Base-by-base conservation (phyloP, 768 basidiomycete genomes). In the Harrya chromipes region DNA sequence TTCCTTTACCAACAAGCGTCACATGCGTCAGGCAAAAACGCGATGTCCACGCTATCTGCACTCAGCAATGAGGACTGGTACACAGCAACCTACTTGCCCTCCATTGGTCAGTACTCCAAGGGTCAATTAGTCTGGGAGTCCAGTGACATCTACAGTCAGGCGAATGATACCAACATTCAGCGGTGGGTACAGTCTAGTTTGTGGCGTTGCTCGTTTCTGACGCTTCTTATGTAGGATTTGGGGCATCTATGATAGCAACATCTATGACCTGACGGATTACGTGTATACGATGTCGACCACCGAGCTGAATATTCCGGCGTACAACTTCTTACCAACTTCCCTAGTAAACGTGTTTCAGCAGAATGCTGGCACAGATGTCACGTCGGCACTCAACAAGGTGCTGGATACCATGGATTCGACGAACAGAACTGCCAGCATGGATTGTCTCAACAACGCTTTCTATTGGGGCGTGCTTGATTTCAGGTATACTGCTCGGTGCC, bases 221-320 rank as follows among this genome's bases (percentile, higher is more conserved):
- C 43, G 7, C 24, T 50, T 52, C 9, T 52, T 20, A 36, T 27
- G 13, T 45, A 74, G 83, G 53, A 71, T 72, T 49, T 83, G 85
- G 81, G 84, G 70, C 0, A 75, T 85, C 43, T 84, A 80, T 67
- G 68, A 85, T 13, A 70, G 69, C 48, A 65, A 65, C 27, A 65
- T 88, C 27, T 88, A 82, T 64, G 84, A 86, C 57, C 59, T 86
- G 27, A 79, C 81, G 11, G 81, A 87, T 65, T 88, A 88, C 62
- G 71, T 87, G 56, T 75, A 80, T 59, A 86, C 85, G 0, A 59
- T 77, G 57, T 54, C 63, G n/a, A 70, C 68, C 34, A 75, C 76
- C 48, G 70, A 69, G 38, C 70, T 68, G 42, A 71, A 71, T 19
- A 63, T 70, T 31, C 61, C 74, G 6, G 58, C 71, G 46, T 85